Conservation (phyloP, 2,329 filamentous ascomycete genomes). For the Blastomyces emzantsi region DNA sequence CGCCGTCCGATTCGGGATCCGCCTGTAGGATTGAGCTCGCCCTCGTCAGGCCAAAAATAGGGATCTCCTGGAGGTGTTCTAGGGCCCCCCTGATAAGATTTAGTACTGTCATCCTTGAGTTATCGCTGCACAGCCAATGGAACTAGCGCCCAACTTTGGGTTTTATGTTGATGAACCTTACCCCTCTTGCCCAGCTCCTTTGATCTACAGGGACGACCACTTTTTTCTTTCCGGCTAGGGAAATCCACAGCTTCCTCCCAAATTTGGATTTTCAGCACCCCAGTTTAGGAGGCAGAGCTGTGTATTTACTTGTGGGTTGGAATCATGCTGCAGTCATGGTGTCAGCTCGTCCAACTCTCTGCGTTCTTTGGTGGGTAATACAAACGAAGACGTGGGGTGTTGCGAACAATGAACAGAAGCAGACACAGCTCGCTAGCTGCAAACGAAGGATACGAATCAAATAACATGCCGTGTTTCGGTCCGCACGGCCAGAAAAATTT, state of each 20-base stretch:
- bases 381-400: neutral
- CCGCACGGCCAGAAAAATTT: neutral
- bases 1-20: neutral
- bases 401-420: neutral
- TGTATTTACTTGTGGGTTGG: neutral
- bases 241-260: neutral
- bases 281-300: neutral
- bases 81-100: neutral
- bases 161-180: neutral
- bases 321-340: neutral
- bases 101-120: neutral
- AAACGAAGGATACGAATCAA: constrained; percentile 2
- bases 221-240: neutral
- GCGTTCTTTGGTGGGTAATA: neutral
- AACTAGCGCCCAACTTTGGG: constrained; percentile 5
- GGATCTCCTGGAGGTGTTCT: neutral
- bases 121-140: neutral
- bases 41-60: neutral
- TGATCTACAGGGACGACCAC: neutral
- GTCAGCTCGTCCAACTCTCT: neutral
- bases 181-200: neutral
- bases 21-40: neutral
- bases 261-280: constrained; percentile 1
- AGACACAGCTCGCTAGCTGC: neutral
- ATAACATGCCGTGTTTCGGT: neutral